Base-by-base conservation (phyloP, 139 green algal species). In the Protoeuglena noctilucae region DNA sequence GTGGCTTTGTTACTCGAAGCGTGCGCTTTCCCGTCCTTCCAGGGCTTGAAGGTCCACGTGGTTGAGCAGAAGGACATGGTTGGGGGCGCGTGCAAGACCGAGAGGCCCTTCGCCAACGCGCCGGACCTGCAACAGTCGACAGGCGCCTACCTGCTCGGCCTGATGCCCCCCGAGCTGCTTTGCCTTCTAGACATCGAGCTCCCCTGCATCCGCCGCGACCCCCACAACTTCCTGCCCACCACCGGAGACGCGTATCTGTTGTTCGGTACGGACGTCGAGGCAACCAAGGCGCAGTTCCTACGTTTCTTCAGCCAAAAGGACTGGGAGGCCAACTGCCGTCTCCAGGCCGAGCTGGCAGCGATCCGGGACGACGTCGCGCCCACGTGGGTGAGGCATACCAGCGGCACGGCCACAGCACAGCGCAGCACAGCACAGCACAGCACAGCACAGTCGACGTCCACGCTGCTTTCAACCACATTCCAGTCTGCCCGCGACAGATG, bases 161-260 rank as follows among this genome's bases (percentile, higher is more conserved):
- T 81, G 1, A 74, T 81, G 65, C 74, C 74, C 1, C 74, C 74
- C 6, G 74, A 82, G 49, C 65, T 82, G 4, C 55, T 76, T 1
- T 24, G 63, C 51, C 40, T 65, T 22, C 50, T 74, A n/a, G 55
- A 58, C 4, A 26, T 75, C 5, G 61, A 63, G 25, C 19, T 75
- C 2, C 63, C 68, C 26, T 16, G 62, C 17, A 60, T 64, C 16
- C 48, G 57, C 14, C 51, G 70, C 2, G 66, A 79, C 43, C 75
- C 75, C 2, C 75, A 83, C 53, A 79, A 80, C 58, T 83, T 83
- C 26, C 54, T 83, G 23, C 75, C 75, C 4, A 83, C 75, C 16
- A 70, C 66, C 52, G 68, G 64, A 53, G 43, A 58, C 3, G 57
- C 40, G 41, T 76, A 76, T 54, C 48, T 76, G 5, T 57, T 77